These are phyloP conservation scores for Suillus luteus DNA, from an alignment of 768 basidiomycete species.

Conservation along the genomic window DNA sequence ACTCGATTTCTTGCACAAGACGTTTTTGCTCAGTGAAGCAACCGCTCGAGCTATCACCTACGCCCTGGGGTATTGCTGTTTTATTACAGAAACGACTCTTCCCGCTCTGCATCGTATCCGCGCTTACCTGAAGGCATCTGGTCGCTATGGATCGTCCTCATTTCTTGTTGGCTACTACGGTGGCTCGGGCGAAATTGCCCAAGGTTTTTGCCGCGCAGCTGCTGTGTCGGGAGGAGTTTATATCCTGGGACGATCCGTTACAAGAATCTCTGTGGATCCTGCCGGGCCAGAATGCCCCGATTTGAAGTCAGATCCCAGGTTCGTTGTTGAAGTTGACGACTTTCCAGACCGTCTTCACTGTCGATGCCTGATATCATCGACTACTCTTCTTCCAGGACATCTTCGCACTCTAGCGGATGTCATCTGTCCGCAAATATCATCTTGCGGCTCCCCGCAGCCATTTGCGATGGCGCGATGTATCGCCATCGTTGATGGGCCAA, in stretches of 20 bases:
- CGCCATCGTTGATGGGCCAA: slow-evolving; percentile 49
- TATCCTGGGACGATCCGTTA: slow-evolving; percentile 56
- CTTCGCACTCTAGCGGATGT: slow-evolving; percentile 27
- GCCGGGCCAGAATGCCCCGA: slow-evolving; percentile 24
- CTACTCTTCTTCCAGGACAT: slow-evolving; percentile 33
- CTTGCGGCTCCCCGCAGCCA: slow-evolving; percentile 11
- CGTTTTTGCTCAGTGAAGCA: slow-evolving; percentile 62
- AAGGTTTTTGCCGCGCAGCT: slow-evolving; percentile 86
- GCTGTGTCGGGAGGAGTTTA: slow-evolving; percentile 81
- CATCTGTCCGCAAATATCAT: slow-evolving; percentile 15
- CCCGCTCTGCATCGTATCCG: slow-evolving; percentile 71
- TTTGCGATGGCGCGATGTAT: slow-evolving; percentile 47
- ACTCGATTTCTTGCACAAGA: slow-evolving; percentile 58
- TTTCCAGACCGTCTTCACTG: slow-evolving; percentile 61
- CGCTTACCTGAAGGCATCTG: slow-evolving; percentile 73
- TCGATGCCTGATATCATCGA: slow-evolving; percentile 55
- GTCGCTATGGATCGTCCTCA: slow-evolving; percentile 84
- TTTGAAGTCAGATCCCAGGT: slow-evolving; percentile 25
- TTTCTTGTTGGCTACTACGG: slow-evolving; percentile 97
- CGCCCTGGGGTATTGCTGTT: slow-evolving; percentile 73
- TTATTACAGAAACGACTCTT: slow-evolving; percentile 61
- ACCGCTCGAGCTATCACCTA: slow-evolving; percentile 67
- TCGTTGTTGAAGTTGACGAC: slow-evolving; percentile 55
- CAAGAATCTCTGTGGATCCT: slow-evolving; percentile 33
- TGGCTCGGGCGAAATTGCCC: slow-evolving; percentile 87